Conservation (phyloP, 768 basidiomycete genomes). For the Lentinula detonsa region DNA sequence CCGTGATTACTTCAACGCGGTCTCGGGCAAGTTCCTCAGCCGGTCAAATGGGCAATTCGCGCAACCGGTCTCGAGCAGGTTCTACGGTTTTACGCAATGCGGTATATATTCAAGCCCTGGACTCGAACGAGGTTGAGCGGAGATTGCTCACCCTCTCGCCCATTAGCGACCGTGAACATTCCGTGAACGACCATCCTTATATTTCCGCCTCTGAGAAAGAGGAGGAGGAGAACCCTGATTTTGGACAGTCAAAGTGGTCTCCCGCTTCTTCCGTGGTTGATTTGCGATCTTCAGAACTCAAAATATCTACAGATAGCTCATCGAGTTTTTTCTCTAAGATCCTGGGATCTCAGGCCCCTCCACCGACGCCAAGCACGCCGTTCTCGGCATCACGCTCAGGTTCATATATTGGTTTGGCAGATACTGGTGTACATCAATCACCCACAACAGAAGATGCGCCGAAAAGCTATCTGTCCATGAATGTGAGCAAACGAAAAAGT, state of each 20-base stretch:
- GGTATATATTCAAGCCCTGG: slow-evolving; percentile 4
- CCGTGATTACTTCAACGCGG: neutral
- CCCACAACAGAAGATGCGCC: neutral
- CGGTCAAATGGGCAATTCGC: neutral
- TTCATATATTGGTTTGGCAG: neutral
- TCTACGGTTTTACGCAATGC: slow-evolving; percentile 2
- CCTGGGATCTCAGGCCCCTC: neutral
- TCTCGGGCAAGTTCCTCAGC: neutral
- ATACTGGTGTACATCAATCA: neutral
- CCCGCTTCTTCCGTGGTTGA: slow-evolving; percentile 4
- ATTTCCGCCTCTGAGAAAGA: neutral
- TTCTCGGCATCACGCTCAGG: neutral
- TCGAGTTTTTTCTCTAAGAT: neutral
- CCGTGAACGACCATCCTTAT: neutral
- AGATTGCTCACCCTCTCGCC: neutral
- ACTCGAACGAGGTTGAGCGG: slow-evolving; percentile 2
- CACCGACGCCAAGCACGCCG: slow-evolving; percentile 1
- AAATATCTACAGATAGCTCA: neutral
- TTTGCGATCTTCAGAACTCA: neutral
- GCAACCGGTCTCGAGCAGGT: neutral
- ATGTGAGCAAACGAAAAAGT: neutral
- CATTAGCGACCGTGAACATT: neutral
- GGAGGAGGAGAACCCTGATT: neutral
- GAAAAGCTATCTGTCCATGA: neutral
- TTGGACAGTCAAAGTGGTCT: neutral